Percentiles rank a stretch among this genome's conserved stretches.
phyloP scores from a whole-genome alignment of 768 basidiomycete species.

The Leccinum imitatum region DNA sequence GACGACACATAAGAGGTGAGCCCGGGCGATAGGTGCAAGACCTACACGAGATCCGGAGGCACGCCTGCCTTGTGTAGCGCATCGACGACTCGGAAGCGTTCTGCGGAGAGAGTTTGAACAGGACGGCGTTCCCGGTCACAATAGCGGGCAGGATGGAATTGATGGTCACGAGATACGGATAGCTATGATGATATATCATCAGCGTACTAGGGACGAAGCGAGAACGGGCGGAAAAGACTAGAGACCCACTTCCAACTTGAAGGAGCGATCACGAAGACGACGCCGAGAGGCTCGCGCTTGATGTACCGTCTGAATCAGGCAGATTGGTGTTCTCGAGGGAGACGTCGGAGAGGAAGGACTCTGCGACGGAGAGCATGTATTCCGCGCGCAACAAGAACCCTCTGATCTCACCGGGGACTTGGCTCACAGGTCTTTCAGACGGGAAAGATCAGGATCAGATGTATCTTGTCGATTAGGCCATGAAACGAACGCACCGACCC shows the following conservation, averaged over 20 bases:
- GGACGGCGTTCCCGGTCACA: no score
- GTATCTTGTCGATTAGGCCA: neutral
- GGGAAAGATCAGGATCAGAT: neutral
- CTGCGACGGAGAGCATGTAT: constrained; percentile 85
- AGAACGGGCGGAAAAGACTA: neutral
- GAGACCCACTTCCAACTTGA: constrained; percentile 86
- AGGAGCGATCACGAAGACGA: constrained; percentile 84
- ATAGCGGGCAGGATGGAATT: constrained; percentile 80
- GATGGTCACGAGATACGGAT: constrained; percentile 85
- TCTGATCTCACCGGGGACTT: constrained; percentile 73
- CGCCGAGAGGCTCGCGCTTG: constrained; percentile 79
- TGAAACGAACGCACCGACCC: constrained; percentile 64
- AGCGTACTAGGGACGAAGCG: no score
- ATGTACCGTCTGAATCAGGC: constrained; percentile 85
- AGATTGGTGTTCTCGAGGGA: constrained; percentile 73
- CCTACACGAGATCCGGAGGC: no score
- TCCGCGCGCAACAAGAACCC: constrained; percentile 80
- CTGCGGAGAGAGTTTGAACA: no score
- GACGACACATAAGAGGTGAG: no score
- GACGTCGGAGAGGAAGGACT: constrained; percentile 69
- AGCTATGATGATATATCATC: constrained; percentile 48
- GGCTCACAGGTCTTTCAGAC: constrained; percentile 69
- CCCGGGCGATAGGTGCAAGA: no score
- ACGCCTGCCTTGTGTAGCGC: no score
- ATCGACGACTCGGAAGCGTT: no score